Base-by-base conservation (phyloP, 148 eudicot genomes). In the Chenopodium quinoa region DNA sequence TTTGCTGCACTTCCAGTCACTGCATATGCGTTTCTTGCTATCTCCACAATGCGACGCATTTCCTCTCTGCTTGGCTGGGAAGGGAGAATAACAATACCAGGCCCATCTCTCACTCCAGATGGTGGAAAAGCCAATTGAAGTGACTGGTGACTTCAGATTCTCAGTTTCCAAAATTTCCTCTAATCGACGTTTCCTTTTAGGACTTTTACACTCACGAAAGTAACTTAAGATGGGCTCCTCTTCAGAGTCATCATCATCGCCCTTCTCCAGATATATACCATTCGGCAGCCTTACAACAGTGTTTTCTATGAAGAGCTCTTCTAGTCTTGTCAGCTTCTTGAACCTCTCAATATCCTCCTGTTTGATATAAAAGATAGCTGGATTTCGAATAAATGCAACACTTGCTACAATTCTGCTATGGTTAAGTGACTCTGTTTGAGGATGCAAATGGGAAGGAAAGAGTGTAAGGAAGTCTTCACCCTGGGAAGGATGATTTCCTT, bases 1-100 rank as follows among this genome's bases (percentile, higher is more conserved):
- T 77, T 89, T 25, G 91, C 92, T 3, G 97, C 99, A 79, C 91
- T 92, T 50, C 97, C 99, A 0, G 94, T 90, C 75, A 95, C 40
- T 9, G 89, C 94, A 85, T 84, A 88, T 19, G 94, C 94, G 77
- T 81, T 83, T 83, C 78, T 87, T 1, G 88, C 86, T 25, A 84
- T 80, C 71, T 81, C 87, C 69, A 83, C 83, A 50, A 93, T 84
- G 48, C 83, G 79, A 78, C 78, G 81, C 89, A 91, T 86, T 81
- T 87, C 93, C 78, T 92, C 91, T 80, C 68, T 82, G n/a, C 87
- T 85, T 47, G 93, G 92, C 22, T 52, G 81, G 75, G 91, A 81
- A 78, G 94, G 94, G 78, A 95, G 90, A 85, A 92, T 88, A 65
- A 93, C 86, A 82, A 92, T 81, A 64, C 93, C 92, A 3, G 90